Base-by-base conservation (phyloP, 176 grass and related monocot species). In the Microstegium vimineum region DNA sequence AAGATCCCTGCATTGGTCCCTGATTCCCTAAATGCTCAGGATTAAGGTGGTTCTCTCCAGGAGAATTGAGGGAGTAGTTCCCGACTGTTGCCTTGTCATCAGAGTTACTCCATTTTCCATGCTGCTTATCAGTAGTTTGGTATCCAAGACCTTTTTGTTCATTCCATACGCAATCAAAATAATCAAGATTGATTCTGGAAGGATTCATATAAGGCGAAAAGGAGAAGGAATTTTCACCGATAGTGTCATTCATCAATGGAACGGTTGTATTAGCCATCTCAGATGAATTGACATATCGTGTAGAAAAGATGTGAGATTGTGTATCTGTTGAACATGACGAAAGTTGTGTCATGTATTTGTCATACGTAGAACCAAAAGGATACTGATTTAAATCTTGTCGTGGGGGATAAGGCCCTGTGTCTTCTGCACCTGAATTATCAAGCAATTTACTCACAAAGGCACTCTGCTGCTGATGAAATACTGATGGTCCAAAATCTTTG, bases 181-280 rank as follows among this genome's bases (percentile, higher is more conserved):
- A 93, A 71, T 93, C 85, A 77, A 90, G 65, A 73, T 72, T 87
- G 28, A 93, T 90, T 73, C 85, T 85, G 71, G 47, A 90, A 52
- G 91, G 90, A 83, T 92, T 86, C 74, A 73, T 87, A 80, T 66
- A 84, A 71, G 80, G 45, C 41, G 84, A 62, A 86, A 80, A 64
- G 36, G 82, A 69, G 41, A 69, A 92, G 25, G 62, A 81, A 71
- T 52, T 89, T 75, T 75, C 86, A 7, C 68, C 69, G 10, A n/a
- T 23, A 28, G 49, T 80, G 13, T 35, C 18, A 65, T 89, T 79
- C 78, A 80, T 78, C 62, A 76, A 22, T 73, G 83, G 66, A 82
- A 63, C 41, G 10, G 46, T 65, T 80, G 54, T 23, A 42, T 73
- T 71, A 27, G 30, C 34, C 86, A 73, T 73, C 43, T 83, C 86